phyloP scores from a whole-genome alignment of 139 green algal genomes.

The Coelastrella sp. region DNA sequence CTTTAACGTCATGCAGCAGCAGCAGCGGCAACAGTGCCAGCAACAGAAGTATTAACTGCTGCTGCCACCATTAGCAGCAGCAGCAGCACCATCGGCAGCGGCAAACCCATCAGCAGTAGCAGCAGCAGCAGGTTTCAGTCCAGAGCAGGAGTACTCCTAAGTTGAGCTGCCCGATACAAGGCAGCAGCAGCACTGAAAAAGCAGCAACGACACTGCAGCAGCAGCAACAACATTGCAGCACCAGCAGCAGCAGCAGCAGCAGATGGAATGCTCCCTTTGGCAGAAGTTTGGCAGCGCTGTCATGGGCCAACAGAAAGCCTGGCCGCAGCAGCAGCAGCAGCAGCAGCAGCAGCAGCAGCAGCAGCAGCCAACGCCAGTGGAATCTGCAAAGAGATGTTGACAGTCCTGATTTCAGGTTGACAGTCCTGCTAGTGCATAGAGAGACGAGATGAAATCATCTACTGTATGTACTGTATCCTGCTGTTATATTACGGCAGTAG shows the following conservation, averaged over 20 bases:
- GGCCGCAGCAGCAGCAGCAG: not conserved
- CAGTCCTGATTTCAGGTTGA: too few species aligned
- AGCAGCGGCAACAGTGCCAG: constrained; percentile 12
- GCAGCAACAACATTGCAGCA: too few species aligned
- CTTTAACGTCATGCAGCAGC: not conserved
- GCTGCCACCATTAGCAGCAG: not conserved
- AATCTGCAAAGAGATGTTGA: too few species aligned
- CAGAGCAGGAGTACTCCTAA: not conserved
- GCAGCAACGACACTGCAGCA: too few species aligned
- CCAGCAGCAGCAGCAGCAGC: not conserved
- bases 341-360: not conserved
- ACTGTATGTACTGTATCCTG: too few species aligned
- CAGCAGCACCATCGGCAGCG: constrained; percentile 1
- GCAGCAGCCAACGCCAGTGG: too few species aligned
- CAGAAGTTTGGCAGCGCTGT: too few species aligned
- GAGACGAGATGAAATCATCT: too few species aligned
- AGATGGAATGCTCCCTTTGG: not conserved
- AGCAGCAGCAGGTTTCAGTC: not conserved
- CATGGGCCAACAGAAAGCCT: too few species aligned
- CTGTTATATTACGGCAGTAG: too few species aligned
- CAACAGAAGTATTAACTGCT: not conserved
- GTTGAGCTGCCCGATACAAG: not conserved
- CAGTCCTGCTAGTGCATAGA: too few species aligned
- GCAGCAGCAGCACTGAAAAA: too few species aligned
- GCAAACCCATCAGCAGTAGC: not conserved